Conservation (phyloP, 768 basidiomycete species). For the Termitomyces sp. region DNA sequence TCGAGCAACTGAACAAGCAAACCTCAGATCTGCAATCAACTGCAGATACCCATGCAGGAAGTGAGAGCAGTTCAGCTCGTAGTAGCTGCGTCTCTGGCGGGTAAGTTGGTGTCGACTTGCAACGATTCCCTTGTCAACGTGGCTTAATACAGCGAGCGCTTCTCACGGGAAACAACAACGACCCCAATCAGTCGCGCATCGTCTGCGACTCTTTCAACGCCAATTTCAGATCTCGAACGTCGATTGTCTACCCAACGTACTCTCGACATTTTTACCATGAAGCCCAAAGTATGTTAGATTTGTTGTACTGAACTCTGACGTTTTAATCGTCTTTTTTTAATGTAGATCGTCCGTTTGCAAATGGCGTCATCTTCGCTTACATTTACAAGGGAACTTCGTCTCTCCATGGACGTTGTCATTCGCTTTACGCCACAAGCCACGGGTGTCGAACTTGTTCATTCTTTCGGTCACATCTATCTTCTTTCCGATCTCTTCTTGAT, state of each 20-base stretch:
- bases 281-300: slow-evolving; percentile 60
- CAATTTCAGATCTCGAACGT: slow-evolving; percentile 76
- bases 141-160: slow-evolving; percentile 39
- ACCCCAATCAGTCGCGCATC: slow-evolving; percentile 52
- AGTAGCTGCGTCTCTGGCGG: slow-evolving; percentile 50
- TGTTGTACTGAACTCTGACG: slow-evolving; percentile 1
- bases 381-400: slow-evolving; percentile 72
- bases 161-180: slow-evolving; percentile 54
- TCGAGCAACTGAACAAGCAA: slow-evolving; percentile 17
- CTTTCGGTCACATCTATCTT: slow-evolving; percentile 77
- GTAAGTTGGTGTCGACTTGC: slow-evolving; percentile 31
- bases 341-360: slow-evolving; percentile 83
- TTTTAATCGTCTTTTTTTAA: not conserved
- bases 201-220: slow-evolving; percentile 44
- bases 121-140: not conserved
- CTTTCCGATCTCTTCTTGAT: slow-evolving; percentile 91
- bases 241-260: slow-evolving; percentile 73
- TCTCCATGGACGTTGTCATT: slow-evolving; percentile 67
- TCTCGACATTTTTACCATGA: slow-evolving; percentile 95
- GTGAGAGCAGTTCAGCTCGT: slow-evolving; percentile 46
- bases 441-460: slow-evolving; percentile 69
- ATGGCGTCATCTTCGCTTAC: slow-evolving; percentile 77
- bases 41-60: slow-evolving; percentile 31
- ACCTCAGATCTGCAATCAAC: slow-evolving; percentile 16
- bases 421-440: slow-evolving; percentile 75